Base-by-base conservation (phyloP, 2,329 filamentous ascomycete species). In the Camillea tinctor region DNA sequence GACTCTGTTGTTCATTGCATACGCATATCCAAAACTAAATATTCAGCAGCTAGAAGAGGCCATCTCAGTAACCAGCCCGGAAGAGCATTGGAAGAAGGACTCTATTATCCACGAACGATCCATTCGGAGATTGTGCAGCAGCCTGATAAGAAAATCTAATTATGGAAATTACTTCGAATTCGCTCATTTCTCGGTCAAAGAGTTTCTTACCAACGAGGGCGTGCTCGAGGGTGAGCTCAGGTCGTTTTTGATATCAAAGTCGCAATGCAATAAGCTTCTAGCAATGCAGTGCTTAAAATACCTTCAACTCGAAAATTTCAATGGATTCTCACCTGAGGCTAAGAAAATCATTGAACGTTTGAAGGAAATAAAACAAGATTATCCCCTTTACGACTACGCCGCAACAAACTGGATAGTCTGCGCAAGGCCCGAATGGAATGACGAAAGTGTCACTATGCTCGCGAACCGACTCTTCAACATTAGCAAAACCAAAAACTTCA, bases 171-270 rank as follows among this genome's bases (percentile, higher is more conserved):
- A 6, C 8, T 64, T 69, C 15, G 64, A 69, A 20, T 69, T 66
- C 30, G 57, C 67, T 0, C 67, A 68, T 54, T 66, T 65, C 21
- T 62, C 67, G 0, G 66, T 69, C 13, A 56, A 49, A 7, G 65
- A 68, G 19, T 69, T 65, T 19, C 52, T 68, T 15, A 24, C 57
- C 9, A 54, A 56, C 7, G 21, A 58, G 15, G 17, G 51, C 2
- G 20, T 65, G 19, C 55, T 60, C 0, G 23, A 19, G 9, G 23
- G 49, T 5, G 55, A 61, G 17, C 55, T 65, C 20, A 44, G 54
- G 4, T 17, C 30, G 2, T 67, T 61, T 36, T 15, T 61, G 20
- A 52, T 68, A 17, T 67, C 64, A 3, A 19, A 58, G 11, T 22
- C 55, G 0, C 40, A 19, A 1, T 49, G 54, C 51, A 49, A 60